phyloP scores from a whole-genome alignment of 208 protist species.

The Crithidia acanthocephali region DNA sequence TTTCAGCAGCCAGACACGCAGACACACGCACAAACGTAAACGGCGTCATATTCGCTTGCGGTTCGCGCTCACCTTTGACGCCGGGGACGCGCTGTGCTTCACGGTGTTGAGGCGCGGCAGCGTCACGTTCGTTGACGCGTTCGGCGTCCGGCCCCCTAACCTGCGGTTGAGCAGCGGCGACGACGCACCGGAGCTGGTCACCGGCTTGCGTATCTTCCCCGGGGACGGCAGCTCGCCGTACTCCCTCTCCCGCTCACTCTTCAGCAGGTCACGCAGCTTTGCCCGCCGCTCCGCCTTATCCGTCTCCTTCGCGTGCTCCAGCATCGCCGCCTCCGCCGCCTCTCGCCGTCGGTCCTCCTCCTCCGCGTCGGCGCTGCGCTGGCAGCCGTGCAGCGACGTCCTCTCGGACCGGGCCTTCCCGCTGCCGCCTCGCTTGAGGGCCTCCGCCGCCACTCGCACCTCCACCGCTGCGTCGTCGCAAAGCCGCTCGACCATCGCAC shows the following conservation, averaged over 20 bases:
- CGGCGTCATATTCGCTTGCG: conserved; percentile 2
- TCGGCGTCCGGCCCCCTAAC: neutral
- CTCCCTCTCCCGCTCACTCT: conserved; percentile 81
- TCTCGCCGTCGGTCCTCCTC: conserved; percentile 68
- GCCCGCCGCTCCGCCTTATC: conserved; percentile 88
- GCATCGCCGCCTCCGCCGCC: conserved; percentile 67
- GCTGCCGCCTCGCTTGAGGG: conserved; percentile 38
- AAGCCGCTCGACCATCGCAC: conserved; percentile 72
- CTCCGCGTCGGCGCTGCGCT: conserved; percentile 36
- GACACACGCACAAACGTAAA: neutral
- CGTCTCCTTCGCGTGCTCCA: conserved; percentile 87
- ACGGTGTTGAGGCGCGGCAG: conserved; percentile 3
- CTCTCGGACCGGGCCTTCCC: conserved; percentile 33
- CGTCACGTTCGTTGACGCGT: neutral
- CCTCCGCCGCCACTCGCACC: conserved; percentile 53
- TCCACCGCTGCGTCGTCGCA: conserved; percentile 74
- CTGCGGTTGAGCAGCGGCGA: conserved; percentile 2
- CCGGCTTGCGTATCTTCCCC: conserved; percentile 19
- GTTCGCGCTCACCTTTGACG: neutral
- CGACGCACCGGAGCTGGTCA: neutral
- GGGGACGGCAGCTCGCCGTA: conserved; percentile 42
- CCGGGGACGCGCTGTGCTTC: neutral
- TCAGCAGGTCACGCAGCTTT: conserved; percentile 88
- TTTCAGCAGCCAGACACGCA: too few relatives aligned
- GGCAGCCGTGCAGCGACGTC: conserved; percentile 13